These are phyloP conservation scores for Monosporascus ibericus DNA, from an alignment of 2,329 filamentous ascomycete species.

Conservation along the genomic window DNA sequence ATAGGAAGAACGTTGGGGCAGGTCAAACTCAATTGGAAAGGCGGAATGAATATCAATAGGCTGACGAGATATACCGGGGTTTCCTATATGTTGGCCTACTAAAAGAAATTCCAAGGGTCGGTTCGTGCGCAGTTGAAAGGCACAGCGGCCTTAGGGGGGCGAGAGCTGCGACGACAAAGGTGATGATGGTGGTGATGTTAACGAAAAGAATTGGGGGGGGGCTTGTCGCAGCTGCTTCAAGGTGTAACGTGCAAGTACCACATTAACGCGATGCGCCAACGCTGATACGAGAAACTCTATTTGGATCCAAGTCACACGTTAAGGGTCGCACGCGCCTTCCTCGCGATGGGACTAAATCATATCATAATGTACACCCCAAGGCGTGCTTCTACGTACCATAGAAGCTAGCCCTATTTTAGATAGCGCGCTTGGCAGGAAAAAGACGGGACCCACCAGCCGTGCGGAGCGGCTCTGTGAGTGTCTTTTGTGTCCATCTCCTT, in stretches of 20 bases:
- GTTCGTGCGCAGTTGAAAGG: background rate
- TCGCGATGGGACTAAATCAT: background rate
- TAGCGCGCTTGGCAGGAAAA: too few species aligned
- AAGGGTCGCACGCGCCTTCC: background rate
- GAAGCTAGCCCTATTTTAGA: too few species aligned
- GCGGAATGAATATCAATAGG: too few species aligned
- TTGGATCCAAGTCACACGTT: background rate
- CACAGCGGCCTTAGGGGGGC: background rate
- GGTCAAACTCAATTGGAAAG: too few species aligned
- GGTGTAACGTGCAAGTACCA: constrained; percentile 1
- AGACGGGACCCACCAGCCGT: too few species aligned
- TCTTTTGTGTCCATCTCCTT: too few species aligned
- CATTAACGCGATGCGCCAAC: background rate
- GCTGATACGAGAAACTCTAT: background rate
- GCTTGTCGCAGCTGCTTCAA: background rate
- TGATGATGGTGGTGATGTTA: constrained; percentile 1
- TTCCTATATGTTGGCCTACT: background rate
- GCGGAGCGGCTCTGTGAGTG: too few species aligned
- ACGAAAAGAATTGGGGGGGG: background rate
- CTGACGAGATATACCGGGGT: background rate
- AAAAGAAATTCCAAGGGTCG: background rate
- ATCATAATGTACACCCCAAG: background rate
- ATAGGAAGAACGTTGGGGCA: too few species aligned
- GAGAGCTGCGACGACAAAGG: background rate
- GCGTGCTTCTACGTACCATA: too few species aligned